Base-by-base conservation (phyloP, 139 green algal genomes). In the Tetradesmus lagerheimii region DNA sequence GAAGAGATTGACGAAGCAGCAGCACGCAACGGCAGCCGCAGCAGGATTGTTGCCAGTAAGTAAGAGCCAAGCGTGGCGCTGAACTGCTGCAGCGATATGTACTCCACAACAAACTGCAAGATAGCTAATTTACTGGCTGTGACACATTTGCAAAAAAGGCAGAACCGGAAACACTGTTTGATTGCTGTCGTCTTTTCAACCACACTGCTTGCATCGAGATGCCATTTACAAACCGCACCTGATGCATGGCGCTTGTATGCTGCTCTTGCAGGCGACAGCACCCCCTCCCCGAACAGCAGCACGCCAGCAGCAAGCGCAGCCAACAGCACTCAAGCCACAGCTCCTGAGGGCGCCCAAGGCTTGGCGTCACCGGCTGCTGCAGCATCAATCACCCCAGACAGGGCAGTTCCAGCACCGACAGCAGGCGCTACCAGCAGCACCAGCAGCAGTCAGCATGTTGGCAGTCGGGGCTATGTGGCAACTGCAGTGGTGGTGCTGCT, bases 1-100 rank as follows among this genome's bases (percentile, higher is more conserved):
- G 41, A 84, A 1, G 78, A 84, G 78, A 84, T 84, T 62, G 25
- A 23, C 6, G 39, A 14, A 34, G 77, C 29, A 75, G n/a, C 81
- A 41, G 79, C 79, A 66, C 57, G 57, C 57, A 71, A 71, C 57
- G 57, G 57, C 57, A 71, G 57, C 57, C 57, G 57, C 57, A 71
- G 57, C 23, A n/a, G 23, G 23, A 71, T 71, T n/a, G 57, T 71
- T 31, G 25, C 23, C 3, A 71, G 57, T 71, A 8, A 71, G 57
- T 62, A 18, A 1, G 47, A 16, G 47, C 12, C 8, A 62, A 23
- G 12, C 12, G 47, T 11, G 8, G 5, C 8, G 12, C 1, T 11
- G 47, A 62, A n/a, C n/a, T n/a, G n/a, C n/a, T n/a, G n/a, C n/a
- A n/a, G n/a, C n/a, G n/a, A n/a, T n/a, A n/a, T n/a, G n/a, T n/a